Evolutionary conservation across 306 rosid species (phyloP).

Genomic region (Castanospermum australe): DNA sequence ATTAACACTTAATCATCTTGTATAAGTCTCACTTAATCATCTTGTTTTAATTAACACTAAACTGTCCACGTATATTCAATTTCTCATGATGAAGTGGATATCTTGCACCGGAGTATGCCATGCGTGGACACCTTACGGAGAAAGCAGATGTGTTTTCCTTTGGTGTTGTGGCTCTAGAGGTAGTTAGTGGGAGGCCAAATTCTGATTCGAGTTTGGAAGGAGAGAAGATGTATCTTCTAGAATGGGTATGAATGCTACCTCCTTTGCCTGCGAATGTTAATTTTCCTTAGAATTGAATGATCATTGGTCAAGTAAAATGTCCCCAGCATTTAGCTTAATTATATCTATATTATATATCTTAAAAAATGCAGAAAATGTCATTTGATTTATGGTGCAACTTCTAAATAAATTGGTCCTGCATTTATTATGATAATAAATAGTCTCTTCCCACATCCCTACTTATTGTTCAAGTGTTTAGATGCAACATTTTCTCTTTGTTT

Average conservation of each 20-base stretch:
- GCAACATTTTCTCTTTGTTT: too few relatives aligned
- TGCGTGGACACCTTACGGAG: slow-evolving; percentile 88
- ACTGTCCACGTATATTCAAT: not conserved
- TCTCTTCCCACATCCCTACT: not conserved
- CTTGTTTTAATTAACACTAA: slow-evolving; percentile 12
- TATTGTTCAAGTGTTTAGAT: not conserved
- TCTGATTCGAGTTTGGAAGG: slow-evolving; percentile 57
- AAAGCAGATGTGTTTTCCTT: slow-evolving; percentile 86
- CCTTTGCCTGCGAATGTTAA: not conserved
- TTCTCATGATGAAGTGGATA: slow-evolving; percentile 57
- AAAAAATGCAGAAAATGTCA: not conserved
- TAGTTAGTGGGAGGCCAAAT: slow-evolving; percentile 75
- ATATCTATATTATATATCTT: not conserved
- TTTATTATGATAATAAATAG: not conserved
- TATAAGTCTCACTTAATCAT: not conserved
- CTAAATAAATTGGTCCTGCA: not conserved
- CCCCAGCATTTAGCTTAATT: not conserved
- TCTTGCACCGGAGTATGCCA: slow-evolving; percentile 89
- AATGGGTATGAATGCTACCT: slow-evolving; percentile 57
- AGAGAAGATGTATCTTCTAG: slow-evolving; percentile 67
- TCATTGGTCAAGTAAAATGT: not conserved
- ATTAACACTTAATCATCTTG: not conserved
- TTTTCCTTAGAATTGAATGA: not conserved
- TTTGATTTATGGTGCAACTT: not conserved
- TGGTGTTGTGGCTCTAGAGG: slow-evolving; percentile 81